Base-by-base conservation (phyloP, 2,329 filamentous ascomycete species). In the Colletotrichum limetticola region DNA sequence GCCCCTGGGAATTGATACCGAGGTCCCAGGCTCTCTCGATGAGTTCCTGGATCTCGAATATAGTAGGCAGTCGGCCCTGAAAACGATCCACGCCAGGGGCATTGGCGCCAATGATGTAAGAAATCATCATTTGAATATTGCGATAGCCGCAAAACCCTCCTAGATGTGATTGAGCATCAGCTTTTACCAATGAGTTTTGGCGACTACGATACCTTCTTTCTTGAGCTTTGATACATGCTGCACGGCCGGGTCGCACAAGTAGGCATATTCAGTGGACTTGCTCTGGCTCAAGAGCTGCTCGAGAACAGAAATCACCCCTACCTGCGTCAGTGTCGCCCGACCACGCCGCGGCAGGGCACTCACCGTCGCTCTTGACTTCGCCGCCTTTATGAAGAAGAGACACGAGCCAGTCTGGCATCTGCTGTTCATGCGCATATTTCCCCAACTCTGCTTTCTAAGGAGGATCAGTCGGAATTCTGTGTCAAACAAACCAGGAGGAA, bases 131-230 rank as follows among this genome's bases (percentile, higher is more conserved):
- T 80, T 98, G 97, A 37, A 98, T 97, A 79, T 97, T 98, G 53
- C 96, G 90, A 80, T 98, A 98, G 4, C 96, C 96, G 80, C 96
- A 98, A 80, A 98, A 98, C 6, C 95, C 94, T 26, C 95, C 95
- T 90, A 26, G 3, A 22, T 22, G 2, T 59, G 11, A n/a, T 22
- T 74, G 24, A 74, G 53, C 57, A 55, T 5, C 22, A 14, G 11
- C 7, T 28, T 8, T 22, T 5, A 19, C 28, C 11, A 16, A 28
- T 59, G 24, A 60, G 22, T 65, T 28, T 2, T 4, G 14, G 28
- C 8, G 3, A n/a, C 11, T 35, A 14, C 58, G 76, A 37, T 80
- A 88, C 91, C 91, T 84, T 98, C 95, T 73, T 86, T 88, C n/a
- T 88, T 89, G 65, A 97, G 86, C 78, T 97, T 97, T 64, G 93